Evolutionary conservation across 345 rosid species (phyloP).

Genomic region (Viola odorata): DNA sequence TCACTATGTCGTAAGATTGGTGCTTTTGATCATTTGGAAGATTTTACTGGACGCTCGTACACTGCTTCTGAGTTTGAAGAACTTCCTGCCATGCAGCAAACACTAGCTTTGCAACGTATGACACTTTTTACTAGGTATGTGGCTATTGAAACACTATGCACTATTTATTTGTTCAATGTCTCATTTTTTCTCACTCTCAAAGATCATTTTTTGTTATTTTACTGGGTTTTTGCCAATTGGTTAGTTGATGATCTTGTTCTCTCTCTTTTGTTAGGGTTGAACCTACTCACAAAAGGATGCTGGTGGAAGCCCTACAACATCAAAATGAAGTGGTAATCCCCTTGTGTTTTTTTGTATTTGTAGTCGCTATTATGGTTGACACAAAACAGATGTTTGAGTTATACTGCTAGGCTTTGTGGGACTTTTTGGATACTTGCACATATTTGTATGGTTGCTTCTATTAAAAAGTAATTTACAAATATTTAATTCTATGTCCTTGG

Average conservation of each 20-base stretch:
- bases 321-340: slow-evolving; percentile 92
- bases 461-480: no score
- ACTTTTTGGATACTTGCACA: no score
- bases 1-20: slow-evolving; percentile 93
- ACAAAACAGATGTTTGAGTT: neutral
- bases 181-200: no score
- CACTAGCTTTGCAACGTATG: slow-evolving; percentile 81
- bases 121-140: slow-evolving; percentile 81
- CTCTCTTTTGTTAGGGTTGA: slow-evolving; percentile 60
- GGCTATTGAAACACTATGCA: no score
- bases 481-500: no score
- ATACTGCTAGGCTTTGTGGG: no score
- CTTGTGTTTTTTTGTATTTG: neutral
- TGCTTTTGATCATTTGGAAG: slow-evolving; percentile 83
- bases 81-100: slow-evolving; percentile 85
- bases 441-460: no score
- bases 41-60: slow-evolving; percentile 76
- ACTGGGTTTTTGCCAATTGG: no score
- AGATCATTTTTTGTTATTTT: no score
- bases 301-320: slow-evolving; percentile 91
- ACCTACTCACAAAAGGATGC: slow-evolving; percentile 97
- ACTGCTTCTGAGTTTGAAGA: slow-evolving; percentile 95
- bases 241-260: neutral
- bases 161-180: no score
- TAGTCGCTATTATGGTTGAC: no score